Base-by-base conservation (phyloP, 108 stramenopile genomes). In the Skeletonema marinoi region DNA sequence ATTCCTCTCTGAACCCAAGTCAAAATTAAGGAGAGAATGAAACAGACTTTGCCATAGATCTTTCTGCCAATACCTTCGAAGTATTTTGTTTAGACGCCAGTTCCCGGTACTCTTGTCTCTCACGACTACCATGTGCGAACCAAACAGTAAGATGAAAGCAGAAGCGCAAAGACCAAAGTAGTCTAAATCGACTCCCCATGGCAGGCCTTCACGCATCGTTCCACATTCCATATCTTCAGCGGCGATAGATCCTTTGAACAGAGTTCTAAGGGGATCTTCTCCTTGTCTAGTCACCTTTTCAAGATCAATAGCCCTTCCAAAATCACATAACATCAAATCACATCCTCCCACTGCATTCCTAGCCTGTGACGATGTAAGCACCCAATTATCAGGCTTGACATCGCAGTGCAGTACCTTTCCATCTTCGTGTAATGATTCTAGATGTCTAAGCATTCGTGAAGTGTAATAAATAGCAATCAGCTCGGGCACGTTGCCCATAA, bases 341-440 rank as follows among this genome's bases (percentile, higher is more conserved):
- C 84, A 72, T 60, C 70, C 82, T 32, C 78, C 84, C 12, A 90
- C 67, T 13, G 72, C 50, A 36, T 73, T 51, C 14, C 60, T 32
- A 25, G 64, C 66, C 36, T 84, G 68, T 19, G 77, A 78, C 29
- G 68, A 63, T 33, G 81, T 75, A 9, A 94, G 48, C 4, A 95
- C 90, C 83, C 90, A 92, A 66, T 95, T 95, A 58, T 95, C 94
- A 2, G 94, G 89, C 66, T 95, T 95, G 10, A 90, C 81, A 80
- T 95, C 94, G 60, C 90, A 91, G 62, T 93, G 92, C 89, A 93
- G 50, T 7, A 94, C 86, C 65, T 87, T 95, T 13, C 91, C 93
- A 39, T 80, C 66, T 80, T 74, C 87, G 68, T 95, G 93, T 25
- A 95, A 83, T n/a, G 42, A 36, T 60, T 92, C 90, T 32, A 95